Evolutionary conservation across 768 basidiomycete species (phyloP).

Genomic region (Leccinum rimulosum): DNA sequence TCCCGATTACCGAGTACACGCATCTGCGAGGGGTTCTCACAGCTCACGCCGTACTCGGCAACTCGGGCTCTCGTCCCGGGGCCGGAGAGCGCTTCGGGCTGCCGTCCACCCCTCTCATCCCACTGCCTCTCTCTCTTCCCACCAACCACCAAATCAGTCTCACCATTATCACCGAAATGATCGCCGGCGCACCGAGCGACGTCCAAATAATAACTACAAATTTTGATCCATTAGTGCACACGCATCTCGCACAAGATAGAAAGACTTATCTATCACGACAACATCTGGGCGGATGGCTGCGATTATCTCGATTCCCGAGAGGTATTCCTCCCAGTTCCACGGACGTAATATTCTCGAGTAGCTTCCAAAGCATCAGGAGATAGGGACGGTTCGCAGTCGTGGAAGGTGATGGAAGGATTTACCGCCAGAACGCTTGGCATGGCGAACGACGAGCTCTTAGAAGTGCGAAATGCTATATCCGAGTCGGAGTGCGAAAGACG

Average conservation of each 20-base stretch:
- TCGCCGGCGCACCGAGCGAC: neutral
- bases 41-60: neutral
- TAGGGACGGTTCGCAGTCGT: neutral
- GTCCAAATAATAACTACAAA: neutral
- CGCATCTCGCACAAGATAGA: conserved; percentile 3
- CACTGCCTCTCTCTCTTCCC: neutral
- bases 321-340: conserved; percentile 8
- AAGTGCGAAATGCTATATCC: conserved; percentile 4
- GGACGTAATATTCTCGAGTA: neutral
- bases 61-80: too few relatives aligned
- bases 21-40: neutral
- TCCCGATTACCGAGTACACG: neutral
- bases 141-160: neutral
- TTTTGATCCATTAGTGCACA: conserved; percentile 5
- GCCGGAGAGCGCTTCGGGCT: too few relatives aligned
- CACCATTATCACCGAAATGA: too few relatives aligned
- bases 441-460: conserved; percentile 2
- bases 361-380: neutral
- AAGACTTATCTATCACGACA: neutral
- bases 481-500: conserved; percentile 8
- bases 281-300: neutral
- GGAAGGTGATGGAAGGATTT: conserved; percentile 1
- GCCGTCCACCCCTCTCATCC: too few relatives aligned
- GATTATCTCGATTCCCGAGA: conserved; percentile 5
- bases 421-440: neutral